Conservation (phyloP, 202 grass and related monocot species). For the Saccharum hybrid region DNA sequence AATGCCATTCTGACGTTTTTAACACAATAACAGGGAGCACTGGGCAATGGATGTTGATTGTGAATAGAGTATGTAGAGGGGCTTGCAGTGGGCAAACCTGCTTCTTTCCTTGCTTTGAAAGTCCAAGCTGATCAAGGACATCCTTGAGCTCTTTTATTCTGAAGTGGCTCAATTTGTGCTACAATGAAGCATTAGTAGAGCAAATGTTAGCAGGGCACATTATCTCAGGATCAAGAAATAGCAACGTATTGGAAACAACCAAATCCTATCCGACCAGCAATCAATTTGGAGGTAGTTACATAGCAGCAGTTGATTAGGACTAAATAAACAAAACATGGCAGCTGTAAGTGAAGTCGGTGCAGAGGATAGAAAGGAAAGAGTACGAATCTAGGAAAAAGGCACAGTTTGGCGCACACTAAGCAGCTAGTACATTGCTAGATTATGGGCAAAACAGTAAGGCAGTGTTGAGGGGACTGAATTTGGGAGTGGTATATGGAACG, state of each 20-base stretch:
- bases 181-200: slow-evolving; percentile 29
- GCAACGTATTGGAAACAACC: not conserved
- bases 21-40: not conserved
- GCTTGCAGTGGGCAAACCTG: slow-evolving; percentile 57
- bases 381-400: too few species aligned
- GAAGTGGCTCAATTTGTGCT: slow-evolving; percentile 67
- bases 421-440: not conserved
- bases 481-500: not conserved
- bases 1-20: not conserved
- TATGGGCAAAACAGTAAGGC: too few species aligned
- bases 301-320: not conserved
- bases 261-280: not conserved
- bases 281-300: not conserved
- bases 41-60: not conserved
- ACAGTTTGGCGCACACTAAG: not conserved
- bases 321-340: not conserved
- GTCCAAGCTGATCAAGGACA: slow-evolving; percentile 69
- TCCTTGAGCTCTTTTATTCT: slow-evolving; percentile 91
- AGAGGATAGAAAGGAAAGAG: too few species aligned
- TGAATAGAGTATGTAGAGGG: slow-evolving; percentile 5
- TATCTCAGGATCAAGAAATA: not conserved
- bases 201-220: too few species aligned
- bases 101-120: slow-evolving; percentile 82
- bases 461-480: not conserved
- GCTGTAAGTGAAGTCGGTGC: not conserved